These are phyloP conservation scores for Metschnikowia colocasiae DNA, from an alignment of 805 yeast genomes.

Conservation along the genomic window DNA sequence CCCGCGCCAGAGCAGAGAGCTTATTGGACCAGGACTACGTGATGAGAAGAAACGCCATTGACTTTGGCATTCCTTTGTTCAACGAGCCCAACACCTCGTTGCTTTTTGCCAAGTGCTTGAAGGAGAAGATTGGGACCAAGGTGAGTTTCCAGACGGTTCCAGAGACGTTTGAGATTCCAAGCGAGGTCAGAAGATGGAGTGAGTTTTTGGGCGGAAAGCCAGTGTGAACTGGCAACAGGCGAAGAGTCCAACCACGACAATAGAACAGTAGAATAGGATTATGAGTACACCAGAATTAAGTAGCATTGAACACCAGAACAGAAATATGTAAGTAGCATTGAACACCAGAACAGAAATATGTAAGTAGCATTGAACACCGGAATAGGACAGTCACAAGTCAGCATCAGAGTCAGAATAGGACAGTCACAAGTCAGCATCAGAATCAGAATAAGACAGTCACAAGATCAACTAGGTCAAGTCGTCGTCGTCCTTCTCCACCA, in stretches of 20 bases:
- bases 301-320: no score
- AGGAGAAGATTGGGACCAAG: slow-evolving; percentile 57
- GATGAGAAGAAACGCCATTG: slow-evolving; percentile 99
- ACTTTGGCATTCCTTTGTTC: slow-evolving; percentile 92
- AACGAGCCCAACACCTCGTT: slow-evolving; percentile 93
- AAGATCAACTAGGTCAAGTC: slow-evolving; percentile 39
- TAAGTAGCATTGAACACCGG: no score
- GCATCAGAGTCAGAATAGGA: no score
- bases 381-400: no score
- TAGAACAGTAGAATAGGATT: no score
- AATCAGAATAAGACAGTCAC: no score
- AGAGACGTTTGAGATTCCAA: slow-evolving; percentile 59
- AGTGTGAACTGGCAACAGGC: slow-evolving; percentile 42
- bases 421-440: no score
- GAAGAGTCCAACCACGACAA: no score
- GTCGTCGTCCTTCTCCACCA: slow-evolving; percentile 66
- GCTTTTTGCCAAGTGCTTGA: slow-evolving; percentile 80
- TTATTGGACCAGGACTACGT: slow-evolving; percentile 87
- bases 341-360: no score
- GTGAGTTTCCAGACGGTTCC: slow-evolving; percentile 42
- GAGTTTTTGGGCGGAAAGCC: slow-evolving; percentile 95
- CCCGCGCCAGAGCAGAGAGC: slow-evolving; percentile 82
- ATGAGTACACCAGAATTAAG: no score
- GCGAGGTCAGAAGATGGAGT: slow-evolving; percentile 93
- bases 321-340: no score